Evolutionary conservation across 2,329 filamentous ascomycete genomes (phyloP).

Genomic region (Phialemonium atrogriseum): DNA sequence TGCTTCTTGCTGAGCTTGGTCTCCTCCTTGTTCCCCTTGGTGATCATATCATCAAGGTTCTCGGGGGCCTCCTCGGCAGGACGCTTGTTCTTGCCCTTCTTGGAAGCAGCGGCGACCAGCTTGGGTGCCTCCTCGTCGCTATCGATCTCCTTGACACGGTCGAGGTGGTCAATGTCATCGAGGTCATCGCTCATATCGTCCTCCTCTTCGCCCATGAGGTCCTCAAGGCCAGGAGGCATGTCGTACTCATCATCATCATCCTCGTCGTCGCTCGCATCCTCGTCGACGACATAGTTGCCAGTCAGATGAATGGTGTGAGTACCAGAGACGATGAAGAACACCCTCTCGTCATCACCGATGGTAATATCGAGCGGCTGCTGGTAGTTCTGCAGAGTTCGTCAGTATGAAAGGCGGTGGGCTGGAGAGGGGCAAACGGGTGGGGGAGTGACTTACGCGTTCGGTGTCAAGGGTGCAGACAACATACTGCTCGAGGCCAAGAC

Average conservation of each 20-base stretch:
- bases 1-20: conserved; percentile 90
- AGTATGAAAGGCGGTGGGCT: conserved; percentile 8
- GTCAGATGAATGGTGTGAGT: conserved; percentile 88
- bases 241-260: conserved; percentile 71
- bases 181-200: conserved; percentile 68
- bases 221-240: conserved; percentile 69
- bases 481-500: conserved; percentile 71
- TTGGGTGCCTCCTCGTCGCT: conserved; percentile 65
- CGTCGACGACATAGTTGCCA: conserved; percentile 84
- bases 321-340: conserved; percentile 87
- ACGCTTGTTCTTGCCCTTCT: conserved; percentile 91
- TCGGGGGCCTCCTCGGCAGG: conserved; percentile 63
- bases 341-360: conserved; percentile 76
- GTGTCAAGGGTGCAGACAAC: conserved; percentile 95
- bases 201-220: conserved; percentile 60
- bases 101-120: conserved; percentile 40
- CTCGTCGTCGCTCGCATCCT: conserved; percentile 54
- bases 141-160: conserved; percentile 72
- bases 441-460: conserved; percentile 59
- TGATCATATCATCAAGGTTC: conserved; percentile 76
- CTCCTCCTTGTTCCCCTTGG: conserved; percentile 69
- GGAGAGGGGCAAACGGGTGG: conserved; percentile 1
- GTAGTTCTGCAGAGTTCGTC: conserved; percentile 57
- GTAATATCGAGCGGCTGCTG: conserved; percentile 94
- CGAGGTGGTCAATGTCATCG: conserved; percentile 65